A percentile compares a stretch with the other conserved stretches of the same genome.
Evolutionary conservation across 805 yeast species (phyloP).

Genomic region (Spathaspora hagerdaliae): DNA sequence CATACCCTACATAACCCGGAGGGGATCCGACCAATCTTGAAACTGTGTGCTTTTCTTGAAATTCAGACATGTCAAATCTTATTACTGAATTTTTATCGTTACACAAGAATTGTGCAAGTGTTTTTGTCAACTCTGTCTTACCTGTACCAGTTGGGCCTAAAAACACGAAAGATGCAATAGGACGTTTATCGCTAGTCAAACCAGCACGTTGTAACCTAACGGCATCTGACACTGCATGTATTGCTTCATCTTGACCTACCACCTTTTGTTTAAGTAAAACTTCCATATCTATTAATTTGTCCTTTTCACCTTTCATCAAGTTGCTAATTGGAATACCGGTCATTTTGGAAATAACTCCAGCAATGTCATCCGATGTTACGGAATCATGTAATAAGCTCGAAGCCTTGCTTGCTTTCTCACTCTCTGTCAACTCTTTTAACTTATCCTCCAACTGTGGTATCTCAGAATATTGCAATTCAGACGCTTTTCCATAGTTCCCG

Average conservation of each 20-base stretch:
- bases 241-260: conserved; percentile 95
- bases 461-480: conserved; percentile 80
- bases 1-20: conserved; percentile 96
- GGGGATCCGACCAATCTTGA: conserved; percentile 95
- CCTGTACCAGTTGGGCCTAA: conserved; percentile 99
- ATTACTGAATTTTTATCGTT: conserved; percentile 84
- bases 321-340: conserved; percentile 94
- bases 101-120: conserved; percentile 86
- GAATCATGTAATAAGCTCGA: conserved; percentile 72
- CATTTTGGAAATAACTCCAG: conserved; percentile 86
- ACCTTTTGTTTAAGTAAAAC: conserved; percentile 69
- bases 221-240: conserved; percentile 84
- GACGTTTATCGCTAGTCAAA: conserved; percentile 87
- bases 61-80: conserved; percentile 96
- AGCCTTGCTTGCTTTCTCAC: conserved; percentile 23
- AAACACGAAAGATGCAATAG: conserved; percentile 95
- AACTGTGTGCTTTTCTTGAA: conserved; percentile 90
- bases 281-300: conserved; percentile 86
- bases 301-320: conserved; percentile 91
- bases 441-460: conserved; percentile 75
- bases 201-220: conserved; percentile 97
- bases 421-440: conserved; percentile 44
- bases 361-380: conserved; percentile 91
- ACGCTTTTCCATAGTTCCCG: conserved; percentile 84
- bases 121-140: conserved; percentile 91